phyloP scores from a whole-genome alignment of 2,329 filamentous ascomycete genomes.

The Xylariaceae sp. region DNA sequence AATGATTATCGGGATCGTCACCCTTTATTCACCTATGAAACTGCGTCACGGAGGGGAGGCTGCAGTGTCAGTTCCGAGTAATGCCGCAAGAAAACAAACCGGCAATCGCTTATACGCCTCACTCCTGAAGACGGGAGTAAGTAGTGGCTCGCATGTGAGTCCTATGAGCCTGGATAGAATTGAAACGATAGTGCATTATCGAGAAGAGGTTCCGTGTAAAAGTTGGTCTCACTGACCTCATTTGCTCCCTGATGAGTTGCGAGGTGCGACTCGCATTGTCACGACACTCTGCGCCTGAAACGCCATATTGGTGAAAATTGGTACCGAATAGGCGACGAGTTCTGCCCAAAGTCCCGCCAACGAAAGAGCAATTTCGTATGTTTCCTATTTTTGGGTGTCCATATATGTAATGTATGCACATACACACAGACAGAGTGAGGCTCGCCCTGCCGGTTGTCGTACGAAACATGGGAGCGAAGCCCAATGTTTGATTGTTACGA shows the following conservation, averaged over 20 bases:
- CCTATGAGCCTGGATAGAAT: background rate
- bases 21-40: background rate
- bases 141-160: background rate
- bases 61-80: background rate
- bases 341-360: background rate
- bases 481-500: constrained; percentile 5
- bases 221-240: background rate
- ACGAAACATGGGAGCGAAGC: background rate
- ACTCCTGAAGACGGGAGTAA: background rate
- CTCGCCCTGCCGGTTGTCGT: background rate
- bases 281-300: constrained; percentile 12
- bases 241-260: background rate
- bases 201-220: background rate
- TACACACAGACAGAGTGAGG: background rate
- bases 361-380: background rate
- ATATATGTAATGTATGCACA: too few species aligned
- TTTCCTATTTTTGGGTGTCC: background rate
- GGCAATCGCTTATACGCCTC: background rate
- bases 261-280: background rate
- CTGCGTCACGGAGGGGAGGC: background rate
- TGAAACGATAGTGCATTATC: background rate
- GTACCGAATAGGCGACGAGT: background rate
- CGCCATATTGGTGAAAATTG: background rate
- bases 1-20: background rate
- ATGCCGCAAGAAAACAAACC: background rate